Percentiles rank a stretch among this genome's conserved stretches.
Conservation (phyloP, 495 filamentous ascomycete genomes). For the Aspergillus heteromorphus region DNA sequence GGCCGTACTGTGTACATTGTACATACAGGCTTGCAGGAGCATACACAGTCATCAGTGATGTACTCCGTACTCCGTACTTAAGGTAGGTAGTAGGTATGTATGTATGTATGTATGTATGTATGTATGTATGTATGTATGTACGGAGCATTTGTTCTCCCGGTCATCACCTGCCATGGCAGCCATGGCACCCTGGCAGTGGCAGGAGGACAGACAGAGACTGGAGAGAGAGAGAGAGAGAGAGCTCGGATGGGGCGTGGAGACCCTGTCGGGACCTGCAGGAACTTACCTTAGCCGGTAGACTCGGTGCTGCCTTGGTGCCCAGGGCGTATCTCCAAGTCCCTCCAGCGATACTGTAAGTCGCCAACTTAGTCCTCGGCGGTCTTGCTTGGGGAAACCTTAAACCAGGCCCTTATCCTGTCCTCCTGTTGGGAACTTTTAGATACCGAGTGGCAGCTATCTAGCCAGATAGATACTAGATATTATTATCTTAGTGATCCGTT, state of each 20-base stretch:
- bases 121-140: neutral
- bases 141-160: neutral
- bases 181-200: no score
- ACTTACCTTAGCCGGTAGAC: conserved; percentile 15
- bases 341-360: neutral
- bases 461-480: neutral
- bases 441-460: neutral
- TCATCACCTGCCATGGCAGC: neutral
- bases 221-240: neutral
- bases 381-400: conserved; percentile 1
- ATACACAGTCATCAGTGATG: no score
- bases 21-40: no score
- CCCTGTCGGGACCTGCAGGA: conserved; percentile 24
- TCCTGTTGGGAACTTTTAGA: neutral
- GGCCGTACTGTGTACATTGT: no score
- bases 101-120: neutral
- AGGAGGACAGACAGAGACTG: no score
- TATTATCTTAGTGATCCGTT: neutral
- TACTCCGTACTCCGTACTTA: no score
- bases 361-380: no score
- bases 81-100: no score
- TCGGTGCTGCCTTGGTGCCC: conserved; percentile 8
- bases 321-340: conserved; percentile 1
- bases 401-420: neutral
- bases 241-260: conserved; percentile 6